phyloP scores from a whole-genome alignment of 2,329 filamentous ascomycete species.

The Pseudogymnoascus pannorum region DNA sequence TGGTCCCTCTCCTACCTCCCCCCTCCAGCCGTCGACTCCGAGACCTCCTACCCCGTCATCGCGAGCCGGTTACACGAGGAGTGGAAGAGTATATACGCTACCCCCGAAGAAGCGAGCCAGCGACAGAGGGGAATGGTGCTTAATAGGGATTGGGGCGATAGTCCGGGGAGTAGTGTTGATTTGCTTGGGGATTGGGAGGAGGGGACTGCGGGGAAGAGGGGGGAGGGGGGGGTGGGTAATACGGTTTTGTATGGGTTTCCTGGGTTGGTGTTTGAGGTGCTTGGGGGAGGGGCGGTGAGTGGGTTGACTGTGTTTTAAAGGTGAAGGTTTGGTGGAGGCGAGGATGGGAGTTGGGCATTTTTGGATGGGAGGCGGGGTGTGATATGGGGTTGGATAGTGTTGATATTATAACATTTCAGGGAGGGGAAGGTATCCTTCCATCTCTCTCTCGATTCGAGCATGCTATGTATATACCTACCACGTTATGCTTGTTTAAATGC shows the following conservation, averaged over 20 bases:
- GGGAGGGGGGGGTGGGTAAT: slow-evolving; percentile 31
- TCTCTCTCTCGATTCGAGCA: not conserved
- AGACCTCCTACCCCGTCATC: slow-evolving; percentile 69
- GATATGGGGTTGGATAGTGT: not conserved
- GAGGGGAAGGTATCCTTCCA: too few species aligned
- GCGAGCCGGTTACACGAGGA: slow-evolving; percentile 59
- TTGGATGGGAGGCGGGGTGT: too few species aligned
- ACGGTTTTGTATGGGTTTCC: slow-evolving; percentile 92
- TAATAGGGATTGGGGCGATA: slow-evolving; percentile 86
- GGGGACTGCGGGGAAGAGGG: slow-evolving; percentile 36
- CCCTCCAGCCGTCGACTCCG: slow-evolving; percentile 38
- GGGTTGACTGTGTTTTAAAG: slow-evolving; percentile 81
- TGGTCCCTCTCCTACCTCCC: slow-evolving; percentile 67
- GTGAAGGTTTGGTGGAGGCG: not conserved
- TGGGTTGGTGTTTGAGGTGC: slow-evolving; percentile 87
- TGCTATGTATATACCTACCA: not conserved
- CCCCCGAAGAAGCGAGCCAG: slow-evolving; percentile 42
- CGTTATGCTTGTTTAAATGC: not conserved
- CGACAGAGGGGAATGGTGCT: slow-evolving; percentile 73
- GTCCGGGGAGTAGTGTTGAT: slow-evolving; percentile 82
- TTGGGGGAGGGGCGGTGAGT: slow-evolving; percentile 86
- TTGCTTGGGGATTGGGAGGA: slow-evolving; percentile 79
- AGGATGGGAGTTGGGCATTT: not conserved
- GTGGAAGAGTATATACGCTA: slow-evolving; percentile 62
- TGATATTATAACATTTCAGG: not conserved